A percentile compares a stretch with the other conserved stretches of the same genome.
Conservation (phyloP, 352 stramenopile genomes). For the Phytopythium kandeliae region DNA sequence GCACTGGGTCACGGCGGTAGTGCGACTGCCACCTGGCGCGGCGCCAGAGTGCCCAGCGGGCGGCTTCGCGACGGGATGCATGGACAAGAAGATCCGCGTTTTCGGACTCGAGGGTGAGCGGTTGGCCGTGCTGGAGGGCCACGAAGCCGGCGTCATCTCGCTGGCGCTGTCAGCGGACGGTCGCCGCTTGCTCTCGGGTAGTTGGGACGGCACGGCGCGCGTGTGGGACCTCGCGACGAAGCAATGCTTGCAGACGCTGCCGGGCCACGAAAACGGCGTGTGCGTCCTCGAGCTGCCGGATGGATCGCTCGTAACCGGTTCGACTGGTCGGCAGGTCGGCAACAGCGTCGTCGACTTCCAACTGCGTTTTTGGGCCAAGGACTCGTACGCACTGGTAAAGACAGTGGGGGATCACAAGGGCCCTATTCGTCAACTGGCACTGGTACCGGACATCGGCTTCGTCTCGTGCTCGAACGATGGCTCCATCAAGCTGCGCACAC, state of each 20-base stretch:
- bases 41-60: constrained; percentile 6
- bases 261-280: constrained; percentile 77
- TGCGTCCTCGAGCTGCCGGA: constrained; percentile 66
- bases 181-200: constrained; percentile 60
- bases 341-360: constrained; percentile 78
- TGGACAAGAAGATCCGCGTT: constrained; percentile 77
- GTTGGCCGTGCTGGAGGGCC: constrained; percentile 36
- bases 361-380: constrained; percentile 66
- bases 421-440: constrained; percentile 62
- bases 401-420: constrained; percentile 59
- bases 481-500: constrained; percentile 57
- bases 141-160: constrained; percentile 77
- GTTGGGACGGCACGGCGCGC: constrained; percentile 76
- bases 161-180: constrained; percentile 34
- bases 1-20: constrained; percentile 74
- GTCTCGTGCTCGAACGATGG: constrained; percentile 85
- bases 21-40: constrained; percentile 19
- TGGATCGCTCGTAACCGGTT: constrained; percentile 64
- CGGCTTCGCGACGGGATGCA: constrained; percentile 70
- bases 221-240: constrained; percentile 58
- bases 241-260: constrained; percentile 51
- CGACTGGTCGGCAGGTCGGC: constrained; percentile 66
- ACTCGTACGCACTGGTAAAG: constrained; percentile 38
- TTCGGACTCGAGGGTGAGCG: constrained; percentile 45
- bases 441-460: constrained; percentile 66